Percentiles rank a stretch among this genome's conserved stretches.
Conservation (phyloP, 2,329 filamentous ascomycete species). For the Ophiostoma novo-ulmi region DNA sequence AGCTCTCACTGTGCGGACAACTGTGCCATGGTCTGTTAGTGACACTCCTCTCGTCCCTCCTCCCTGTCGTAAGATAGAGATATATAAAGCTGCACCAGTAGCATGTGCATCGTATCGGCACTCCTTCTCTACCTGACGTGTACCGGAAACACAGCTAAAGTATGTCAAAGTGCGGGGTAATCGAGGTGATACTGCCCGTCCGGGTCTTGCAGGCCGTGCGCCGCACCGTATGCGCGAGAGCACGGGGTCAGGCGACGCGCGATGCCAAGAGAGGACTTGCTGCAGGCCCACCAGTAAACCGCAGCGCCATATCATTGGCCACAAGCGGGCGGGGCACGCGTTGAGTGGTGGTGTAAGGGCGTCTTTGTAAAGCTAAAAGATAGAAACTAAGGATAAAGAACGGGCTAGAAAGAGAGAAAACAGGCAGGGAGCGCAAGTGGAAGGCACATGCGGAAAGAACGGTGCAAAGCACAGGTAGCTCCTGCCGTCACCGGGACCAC, state of each 20-base stretch:
- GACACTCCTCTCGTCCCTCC: background rate
- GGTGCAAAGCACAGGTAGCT: slow-evolving; percentile 13
- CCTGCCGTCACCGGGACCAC: slow-evolving; percentile 15
- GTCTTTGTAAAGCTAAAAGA: background rate
- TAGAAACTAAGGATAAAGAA: background rate
- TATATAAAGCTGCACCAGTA: background rate
- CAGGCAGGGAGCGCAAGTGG: slow-evolving; percentile 9
- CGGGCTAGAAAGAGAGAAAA: background rate
- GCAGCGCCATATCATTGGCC: slow-evolving; percentile 10
- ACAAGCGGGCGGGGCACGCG: slow-evolving; percentile 12
- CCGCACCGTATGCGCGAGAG: slow-evolving; percentile 20
- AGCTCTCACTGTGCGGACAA: slow-evolving; percentile 17
- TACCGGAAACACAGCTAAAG: background rate
- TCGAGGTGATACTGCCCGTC: background rate
- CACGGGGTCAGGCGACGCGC: slow-evolving; percentile 22
- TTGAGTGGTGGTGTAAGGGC: slow-evolving; percentile 15
- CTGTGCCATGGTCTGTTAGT: background rate
- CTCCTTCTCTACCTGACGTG: background rate
- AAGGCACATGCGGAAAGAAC: slow-evolving; percentile 12
- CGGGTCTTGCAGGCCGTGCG: background rate
- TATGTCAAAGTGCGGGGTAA: slow-evolving; percentile 8
- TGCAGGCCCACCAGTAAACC: background rate
- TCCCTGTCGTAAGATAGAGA: background rate
- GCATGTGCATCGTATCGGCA: background rate
- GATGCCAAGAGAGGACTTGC: slow-evolving; percentile 3